phyloP scores from a whole-genome alignment of 2,329 filamentous ascomycete genomes.

The Fusarium sororula region DNA sequence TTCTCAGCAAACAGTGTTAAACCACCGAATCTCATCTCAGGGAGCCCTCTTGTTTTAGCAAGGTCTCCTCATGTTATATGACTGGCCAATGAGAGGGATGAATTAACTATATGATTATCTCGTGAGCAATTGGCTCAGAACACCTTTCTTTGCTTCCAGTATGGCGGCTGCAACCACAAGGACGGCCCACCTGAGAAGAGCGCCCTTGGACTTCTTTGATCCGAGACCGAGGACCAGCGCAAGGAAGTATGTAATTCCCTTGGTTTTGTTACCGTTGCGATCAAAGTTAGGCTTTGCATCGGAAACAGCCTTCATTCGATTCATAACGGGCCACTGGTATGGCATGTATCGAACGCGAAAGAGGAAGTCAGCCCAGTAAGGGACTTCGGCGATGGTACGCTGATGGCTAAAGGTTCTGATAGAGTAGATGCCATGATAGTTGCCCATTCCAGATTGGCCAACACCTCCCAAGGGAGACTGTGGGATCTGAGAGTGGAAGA shows the following conservation, averaged over 20 bases:
- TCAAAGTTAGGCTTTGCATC: constrained; percentile 67
- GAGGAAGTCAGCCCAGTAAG: constrained; percentile 55
- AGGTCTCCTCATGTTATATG: background rate
- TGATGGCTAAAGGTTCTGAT: constrained; percentile 55
- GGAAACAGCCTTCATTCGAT: constrained; percentile 55
- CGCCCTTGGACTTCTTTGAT: constrained; percentile 57
- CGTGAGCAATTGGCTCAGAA: constrained; percentile 45
- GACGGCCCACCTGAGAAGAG: constrained; percentile 60
- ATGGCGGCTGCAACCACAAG: constrained; percentile 52
- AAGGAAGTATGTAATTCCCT: constrained; percentile 64
- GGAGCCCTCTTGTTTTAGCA: background rate
- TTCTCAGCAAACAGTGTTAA: background rate
- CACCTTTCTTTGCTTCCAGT: constrained; percentile 48
- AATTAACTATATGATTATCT: constrained; percentile 28
- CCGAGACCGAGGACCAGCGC: constrained; percentile 62
- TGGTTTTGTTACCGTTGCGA: constrained; percentile 63
- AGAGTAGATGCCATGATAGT: constrained; percentile 59
- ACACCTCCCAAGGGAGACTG: constrained; percentile 60
- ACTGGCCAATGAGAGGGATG: background rate
- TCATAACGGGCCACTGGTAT: constrained; percentile 59
- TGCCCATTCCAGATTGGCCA: constrained; percentile 58
- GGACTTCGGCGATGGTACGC: constrained; percentile 50
- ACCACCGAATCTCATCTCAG: background rate
- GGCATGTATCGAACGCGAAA: constrained; percentile 75
- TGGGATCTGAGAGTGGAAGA: constrained; percentile 54